These are phyloP conservation scores for Russula compacta DNA, from an alignment of 768 basidiomycete species.

Conservation along the genomic window DNA sequence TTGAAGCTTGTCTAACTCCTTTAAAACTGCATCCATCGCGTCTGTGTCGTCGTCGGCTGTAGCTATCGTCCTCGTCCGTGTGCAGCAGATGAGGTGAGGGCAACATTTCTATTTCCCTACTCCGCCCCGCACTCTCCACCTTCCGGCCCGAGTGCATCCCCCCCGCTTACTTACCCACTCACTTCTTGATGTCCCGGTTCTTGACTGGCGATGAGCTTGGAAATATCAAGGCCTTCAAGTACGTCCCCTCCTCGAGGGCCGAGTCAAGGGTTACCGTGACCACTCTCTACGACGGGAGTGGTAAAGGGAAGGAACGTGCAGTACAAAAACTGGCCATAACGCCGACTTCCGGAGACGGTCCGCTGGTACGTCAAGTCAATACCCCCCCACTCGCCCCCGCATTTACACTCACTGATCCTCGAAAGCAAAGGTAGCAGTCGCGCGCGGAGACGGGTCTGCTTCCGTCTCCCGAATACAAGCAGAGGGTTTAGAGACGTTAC, in stretches of 20 bases:
- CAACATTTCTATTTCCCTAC: background rate
- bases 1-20: slow-evolving; percentile 74
- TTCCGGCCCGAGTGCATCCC: background rate
- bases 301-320: slow-evolving; percentile 28
- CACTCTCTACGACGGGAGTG: slow-evolving; percentile 29
- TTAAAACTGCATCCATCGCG: slow-evolving; percentile 63
- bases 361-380: slow-evolving; percentile 4
- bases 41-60: background rate
- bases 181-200: slow-evolving; percentile 53
- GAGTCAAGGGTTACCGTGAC: slow-evolving; percentile 30
- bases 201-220: slow-evolving; percentile 74
- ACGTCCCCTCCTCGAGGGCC: slow-evolving; percentile 25
- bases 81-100: background rate
- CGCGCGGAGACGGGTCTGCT: slow-evolving; percentile 50
- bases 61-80: no score
- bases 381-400: background rate
- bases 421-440: slow-evolving; percentile 58
- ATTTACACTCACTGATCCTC: slow-evolving; percentile 19
- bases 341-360: background rate
- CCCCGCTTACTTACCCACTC: background rate
- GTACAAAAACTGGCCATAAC: slow-evolving; percentile 33
- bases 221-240: slow-evolving; percentile 54
- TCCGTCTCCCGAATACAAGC: slow-evolving; percentile 36
- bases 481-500: slow-evolving; percentile 31
- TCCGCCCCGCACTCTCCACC: background rate